phyloP scores from a whole-genome alignment of 2,329 filamentous ascomycete genomes.

The Xylariaceae sp. region DNA sequence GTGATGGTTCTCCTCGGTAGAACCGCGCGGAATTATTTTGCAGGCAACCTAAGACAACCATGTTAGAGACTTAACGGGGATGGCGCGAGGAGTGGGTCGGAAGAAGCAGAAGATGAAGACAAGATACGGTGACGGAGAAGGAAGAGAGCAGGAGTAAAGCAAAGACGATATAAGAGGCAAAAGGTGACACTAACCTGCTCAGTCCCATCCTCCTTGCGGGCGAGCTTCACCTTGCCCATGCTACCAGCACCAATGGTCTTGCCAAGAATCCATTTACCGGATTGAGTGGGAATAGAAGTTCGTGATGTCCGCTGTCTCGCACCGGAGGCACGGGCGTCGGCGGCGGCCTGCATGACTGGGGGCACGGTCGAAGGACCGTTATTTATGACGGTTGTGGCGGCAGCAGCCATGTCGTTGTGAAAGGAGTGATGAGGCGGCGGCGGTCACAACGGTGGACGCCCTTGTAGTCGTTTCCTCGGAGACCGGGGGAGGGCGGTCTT shows the following conservation, averaged over 20 bases:
- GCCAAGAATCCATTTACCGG: conserved; percentile 89
- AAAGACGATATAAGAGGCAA: conserved; percentile 9
- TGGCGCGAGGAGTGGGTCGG: background rate
- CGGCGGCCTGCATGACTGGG: conserved; percentile 39
- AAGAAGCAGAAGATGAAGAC: background rate
- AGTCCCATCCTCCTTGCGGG: conserved; percentile 79
- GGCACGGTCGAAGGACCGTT: conserved; percentile 48
- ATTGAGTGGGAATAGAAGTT: conserved; percentile 83
- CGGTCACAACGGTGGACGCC: conserved; percentile 46
- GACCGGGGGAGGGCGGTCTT: conserved; percentile 50
- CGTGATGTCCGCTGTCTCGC: conserved; percentile 53
- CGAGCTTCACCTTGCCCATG: conserved; percentile 98
- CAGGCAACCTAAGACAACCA: conserved; percentile 67
- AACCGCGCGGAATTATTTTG: conserved; percentile 91
- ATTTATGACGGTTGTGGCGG: conserved; percentile 45
- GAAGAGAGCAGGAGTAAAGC: conserved; percentile 6
- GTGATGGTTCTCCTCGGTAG: conserved; percentile 76
- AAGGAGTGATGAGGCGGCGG: conserved; percentile 40
- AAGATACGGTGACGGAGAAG: background rate
- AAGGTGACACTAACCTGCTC: conserved; percentile 65
- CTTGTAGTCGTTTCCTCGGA: conserved; percentile 50
- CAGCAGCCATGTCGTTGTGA: conserved; percentile 45
- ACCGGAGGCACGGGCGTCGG: conserved; percentile 44
- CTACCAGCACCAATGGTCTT: conserved; percentile 97
- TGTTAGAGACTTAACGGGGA: conserved; percentile 19